A percentile compares a stretch with the other conserved stretches of the same genome.
Evolutionary conservation across 2,329 filamentous ascomycete species (phyloP).

Genomic region (Cladophialophora chaetospira): DNA sequence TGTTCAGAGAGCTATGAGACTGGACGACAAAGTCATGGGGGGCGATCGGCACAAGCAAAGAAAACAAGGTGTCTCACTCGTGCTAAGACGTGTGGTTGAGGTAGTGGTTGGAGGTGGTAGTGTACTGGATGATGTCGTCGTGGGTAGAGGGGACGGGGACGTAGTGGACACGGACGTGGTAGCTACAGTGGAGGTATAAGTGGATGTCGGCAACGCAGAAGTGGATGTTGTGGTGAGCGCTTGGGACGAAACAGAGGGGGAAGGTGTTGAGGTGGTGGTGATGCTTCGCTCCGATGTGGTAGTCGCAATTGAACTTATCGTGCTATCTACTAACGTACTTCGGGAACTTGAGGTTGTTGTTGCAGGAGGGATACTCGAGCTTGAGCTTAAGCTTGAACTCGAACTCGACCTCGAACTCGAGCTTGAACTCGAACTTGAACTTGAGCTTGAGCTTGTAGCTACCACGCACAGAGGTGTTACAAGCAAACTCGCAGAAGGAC

Average conservation of each 20-base stretch:
- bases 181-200: slow-evolving; percentile 21
- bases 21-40: too few relatives aligned
- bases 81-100: slow-evolving; percentile 13
- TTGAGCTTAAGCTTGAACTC: too few relatives aligned
- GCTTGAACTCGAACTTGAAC: too few relatives aligned
- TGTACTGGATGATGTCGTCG: slow-evolving; percentile 11
- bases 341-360: slow-evolving; percentile 9
- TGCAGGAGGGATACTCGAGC: background rate
- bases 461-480: slow-evolving; percentile 20
- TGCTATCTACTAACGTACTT: slow-evolving; percentile 9
- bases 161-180: slow-evolving; percentile 14
- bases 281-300: slow-evolving; percentile 3
- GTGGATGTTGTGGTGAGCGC: slow-evolving; percentile 1
- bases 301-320: slow-evolving; percentile 8
- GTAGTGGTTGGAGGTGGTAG: slow-evolving; percentile 4
- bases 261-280: slow-evolving; percentile 4
- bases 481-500: slow-evolving; percentile 4
- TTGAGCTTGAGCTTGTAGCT: slow-evolving; percentile 27
- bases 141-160: slow-evolving; percentile 1
- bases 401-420: too few relatives aligned
- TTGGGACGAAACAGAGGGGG: slow-evolving; percentile 6
- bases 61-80: slow-evolving; percentile 19
- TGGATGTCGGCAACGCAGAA: slow-evolving; percentile 13
- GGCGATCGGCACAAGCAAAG: background rate
- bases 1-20: too few relatives aligned